Base-by-base conservation (phyloP, 257 asterid species). In the Jacaranda mimosifolia region DNA sequence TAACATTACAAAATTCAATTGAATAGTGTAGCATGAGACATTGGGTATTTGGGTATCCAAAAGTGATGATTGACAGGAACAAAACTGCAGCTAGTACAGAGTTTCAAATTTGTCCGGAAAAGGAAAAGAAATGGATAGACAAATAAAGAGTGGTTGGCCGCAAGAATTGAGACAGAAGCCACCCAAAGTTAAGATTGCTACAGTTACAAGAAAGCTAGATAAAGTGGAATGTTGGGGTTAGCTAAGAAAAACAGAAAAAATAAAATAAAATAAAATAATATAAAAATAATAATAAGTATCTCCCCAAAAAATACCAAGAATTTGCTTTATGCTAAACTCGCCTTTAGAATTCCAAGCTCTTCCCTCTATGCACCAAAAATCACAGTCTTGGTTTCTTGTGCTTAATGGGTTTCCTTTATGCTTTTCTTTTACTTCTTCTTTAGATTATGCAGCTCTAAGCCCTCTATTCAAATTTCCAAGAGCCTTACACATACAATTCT, bases 341-440 rank as follows among this genome's bases (percentile, higher is more conserved):
- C 96, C 8, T 90, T 92, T 90, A 85, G 80, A 77, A 84, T 92
- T 81, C 87, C 84, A 85, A 84, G 91, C 91, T 83, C 95, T 82
- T 80, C 76, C 70, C 79, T 84, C 90, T 75, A 86, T 84, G 88
- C 87, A 81, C 72, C 46, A 77, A 83, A 83, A 90, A 92, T 70
- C 77, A 72, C 57, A 70, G 85, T 84, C 86, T 81, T 87, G 94
- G 91, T 86, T 86, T 82, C 86, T 92, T 85, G 88, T 81, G 90
- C 92, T 92, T 49, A 79, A 76, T 90, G 89, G 83, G 60, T 81
- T 84, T 80, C 85, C 88, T 89, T 88, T 91, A 84, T 84, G 89
- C 90, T 92, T 92, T 90, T 86, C 86, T 86, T 87, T 87, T 74
- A 76, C 77, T 82, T 74, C 75, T 62, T 70, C 80, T 85, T 83